Conservation (phyloP, 1,284 basidiomycete genomes). For the Leccinum solheimii region DNA sequence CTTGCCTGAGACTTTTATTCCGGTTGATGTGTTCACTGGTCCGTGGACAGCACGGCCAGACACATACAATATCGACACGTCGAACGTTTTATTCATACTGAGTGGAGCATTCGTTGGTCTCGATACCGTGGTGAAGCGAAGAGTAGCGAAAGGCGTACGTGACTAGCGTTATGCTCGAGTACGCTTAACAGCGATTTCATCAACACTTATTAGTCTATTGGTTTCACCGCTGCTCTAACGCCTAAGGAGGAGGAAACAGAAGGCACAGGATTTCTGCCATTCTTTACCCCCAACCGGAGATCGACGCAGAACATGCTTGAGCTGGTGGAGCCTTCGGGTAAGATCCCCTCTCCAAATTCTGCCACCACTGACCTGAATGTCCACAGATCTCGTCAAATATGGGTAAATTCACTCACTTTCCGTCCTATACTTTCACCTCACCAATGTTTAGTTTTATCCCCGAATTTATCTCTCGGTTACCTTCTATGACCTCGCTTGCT, state of each 20-base stretch:
- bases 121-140: conserved; percentile 76
- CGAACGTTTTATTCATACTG: conserved; percentile 87
- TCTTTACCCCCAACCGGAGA: conserved; percentile 72
- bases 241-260: conserved; percentile 39
- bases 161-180: background rate
- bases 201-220: conserved; percentile 66
- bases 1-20: background rate
- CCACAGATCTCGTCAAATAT: conserved; percentile 77
- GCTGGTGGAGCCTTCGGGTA: conserved; percentile 67
- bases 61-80: conserved; percentile 77
- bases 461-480: conserved; percentile 90
- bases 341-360: conserved; percentile 13
- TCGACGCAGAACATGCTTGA: conserved; percentile 54
- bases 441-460: conserved; percentile 73
- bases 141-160: conserved; percentile 81
- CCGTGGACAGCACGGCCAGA: conserved; percentile 58
- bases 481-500: conserved; percentile 81
- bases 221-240: conserved; percentile 75
- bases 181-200: background rate
- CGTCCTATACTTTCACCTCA: conserved; percentile 7
- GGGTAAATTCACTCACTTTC: conserved; percentile 49
- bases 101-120: conserved; percentile 95
- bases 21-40: background rate
- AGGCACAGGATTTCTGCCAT: conserved; percentile 46
- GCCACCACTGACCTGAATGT: conserved; percentile 5